These are phyloP conservation scores for Citrullus amarus DNA, from an alignment of 306 rosid species.

Conservation along the genomic window DNA sequence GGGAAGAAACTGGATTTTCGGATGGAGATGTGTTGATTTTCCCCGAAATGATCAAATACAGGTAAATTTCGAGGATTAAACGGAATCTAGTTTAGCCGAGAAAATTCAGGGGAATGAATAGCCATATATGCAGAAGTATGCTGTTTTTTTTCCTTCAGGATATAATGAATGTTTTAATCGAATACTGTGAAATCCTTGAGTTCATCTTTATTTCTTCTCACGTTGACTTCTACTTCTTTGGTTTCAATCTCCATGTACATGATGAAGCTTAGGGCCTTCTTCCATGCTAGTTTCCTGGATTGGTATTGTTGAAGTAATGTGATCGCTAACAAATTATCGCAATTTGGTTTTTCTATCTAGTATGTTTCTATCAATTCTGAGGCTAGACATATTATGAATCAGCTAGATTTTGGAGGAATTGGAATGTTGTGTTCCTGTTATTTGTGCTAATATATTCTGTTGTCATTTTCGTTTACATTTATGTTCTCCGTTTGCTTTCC, in stretches of 20 bases:
- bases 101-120: not conserved
- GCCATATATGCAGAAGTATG: not conserved
- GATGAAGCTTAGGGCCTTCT: not conserved
- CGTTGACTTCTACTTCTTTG: not conserved
- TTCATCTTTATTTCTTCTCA: not conserved
- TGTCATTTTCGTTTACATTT: not conserved
- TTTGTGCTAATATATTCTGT: not conserved
- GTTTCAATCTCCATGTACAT: not conserved
- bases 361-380: not conserved
- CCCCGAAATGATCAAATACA: conserved; percentile 78
- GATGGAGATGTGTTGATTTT: conserved; percentile 75
- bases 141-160: not conserved
- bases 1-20: conserved; percentile 37
- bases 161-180: not conserved
- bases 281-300: not conserved
- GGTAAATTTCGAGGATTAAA: conserved; percentile 18
- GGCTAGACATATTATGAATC: not conserved
- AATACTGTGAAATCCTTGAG: not conserved
- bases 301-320: not conserved
- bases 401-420: not conserved
- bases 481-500: not conserved
- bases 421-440: not conserved
- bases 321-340: not conserved
- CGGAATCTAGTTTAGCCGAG: not conserved
- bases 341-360: not conserved